Evolutionary conservation across 2,329 filamentous ascomycete species (phyloP).

Genomic region (Colletotrichum magnum): DNA sequence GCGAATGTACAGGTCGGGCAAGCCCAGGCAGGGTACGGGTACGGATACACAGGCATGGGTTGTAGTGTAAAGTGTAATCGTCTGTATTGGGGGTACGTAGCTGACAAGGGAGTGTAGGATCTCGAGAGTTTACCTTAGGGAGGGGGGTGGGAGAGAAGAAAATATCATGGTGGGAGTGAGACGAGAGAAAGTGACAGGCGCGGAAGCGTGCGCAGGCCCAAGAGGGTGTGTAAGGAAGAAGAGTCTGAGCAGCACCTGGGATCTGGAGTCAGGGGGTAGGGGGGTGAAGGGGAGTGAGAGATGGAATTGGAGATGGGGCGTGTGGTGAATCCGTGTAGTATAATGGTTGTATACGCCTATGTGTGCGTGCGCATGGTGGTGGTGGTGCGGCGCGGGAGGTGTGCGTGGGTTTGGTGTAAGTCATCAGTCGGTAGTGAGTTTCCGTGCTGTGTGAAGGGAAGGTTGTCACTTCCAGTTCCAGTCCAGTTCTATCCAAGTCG

Average conservation of each 20-base stretch:
- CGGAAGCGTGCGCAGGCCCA: constrained; percentile 11
- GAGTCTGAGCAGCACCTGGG: constrained; percentile 12
- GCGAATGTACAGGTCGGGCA: constrained; percentile 28
- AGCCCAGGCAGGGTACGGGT: constrained; percentile 34
- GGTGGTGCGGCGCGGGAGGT: constrained; percentile 42
- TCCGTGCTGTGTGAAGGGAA: constrained; percentile 21
- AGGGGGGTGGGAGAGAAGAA: constrained; percentile 3
- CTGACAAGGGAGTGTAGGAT: constrained; percentile 30
- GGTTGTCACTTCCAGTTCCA: constrained; percentile 37
- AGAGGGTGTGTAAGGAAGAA: constrained; percentile 8
- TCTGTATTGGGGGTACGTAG: constrained; percentile 29
- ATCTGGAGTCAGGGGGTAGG: constrained; percentile 10
- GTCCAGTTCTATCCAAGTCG: constrained; percentile 26
- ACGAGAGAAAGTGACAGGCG: constrained; percentile 27
- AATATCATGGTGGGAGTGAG: constrained; percentile 20
- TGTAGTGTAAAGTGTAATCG: constrained; percentile 39
- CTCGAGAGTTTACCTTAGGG: constrained; percentile 6
- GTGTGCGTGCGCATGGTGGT: constrained; percentile 33
- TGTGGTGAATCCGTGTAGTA: constrained; percentile 18
- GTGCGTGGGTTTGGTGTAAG: constrained; percentile 38
- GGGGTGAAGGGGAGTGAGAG: constrained; percentile 33
- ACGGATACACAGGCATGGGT: constrained; percentile 36
- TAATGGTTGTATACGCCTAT: constrained; percentile 28
- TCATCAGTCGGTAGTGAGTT: constrained; percentile 31
- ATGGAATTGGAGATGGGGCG: constrained; percentile 30